Base-by-base conservation (phyloP, 495 filamentous ascomycete species). In the Aspergillus leporis region DNA sequence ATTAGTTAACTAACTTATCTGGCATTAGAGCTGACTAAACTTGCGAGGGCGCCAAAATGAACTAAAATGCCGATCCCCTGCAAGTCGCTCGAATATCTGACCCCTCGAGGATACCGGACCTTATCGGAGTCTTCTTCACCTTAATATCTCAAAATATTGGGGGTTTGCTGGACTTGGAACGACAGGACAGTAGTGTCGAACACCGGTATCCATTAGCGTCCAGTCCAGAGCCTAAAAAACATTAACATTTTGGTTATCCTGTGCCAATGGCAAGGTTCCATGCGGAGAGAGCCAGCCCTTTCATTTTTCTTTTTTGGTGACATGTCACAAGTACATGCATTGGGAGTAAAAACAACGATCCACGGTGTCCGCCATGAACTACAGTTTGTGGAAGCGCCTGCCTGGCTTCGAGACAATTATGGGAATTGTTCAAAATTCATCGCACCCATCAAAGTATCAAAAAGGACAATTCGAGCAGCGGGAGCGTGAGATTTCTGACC, bases 11-110 rank as follows among this genome's bases (percentile, higher is more conserved):
- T n/a, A n/a, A n/a, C n/a, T n/a, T n/a, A 6, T 28, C 6, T 28
- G 25, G 25, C 25, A 28, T 28, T 3, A 28, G 25, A 3, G 25
- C 25, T 28, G 25, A 28, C 25, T 28, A 28, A 28, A 28, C 3
- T 28, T 28, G 25, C n/a, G 25, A 3, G 25, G 25, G 25, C 25
- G 6, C 6, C n/a, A n/a, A n/a, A n/a, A n/a, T n/a, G n/a, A 47
- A n/a, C 7, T 47, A 47, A 47, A 47, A 23, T 23, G 43, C 43
- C 43, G 43, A 47, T 47, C 43, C 3, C 43, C 43, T 47, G 43
- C 43, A 47, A 23, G 43, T 47, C 19, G 43, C 43, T 47, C 19
- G 21, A 47, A 47, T 3, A 19, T 23, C 19, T 47, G 43, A 22
- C 43, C 43, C n/a, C 43, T 47, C 21, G 43, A 22, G 43, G 21